phyloP scores from a whole-genome alignment of 2,329 filamentous ascomycete genomes.

The Ophiocordyceps robertsii region DNA sequence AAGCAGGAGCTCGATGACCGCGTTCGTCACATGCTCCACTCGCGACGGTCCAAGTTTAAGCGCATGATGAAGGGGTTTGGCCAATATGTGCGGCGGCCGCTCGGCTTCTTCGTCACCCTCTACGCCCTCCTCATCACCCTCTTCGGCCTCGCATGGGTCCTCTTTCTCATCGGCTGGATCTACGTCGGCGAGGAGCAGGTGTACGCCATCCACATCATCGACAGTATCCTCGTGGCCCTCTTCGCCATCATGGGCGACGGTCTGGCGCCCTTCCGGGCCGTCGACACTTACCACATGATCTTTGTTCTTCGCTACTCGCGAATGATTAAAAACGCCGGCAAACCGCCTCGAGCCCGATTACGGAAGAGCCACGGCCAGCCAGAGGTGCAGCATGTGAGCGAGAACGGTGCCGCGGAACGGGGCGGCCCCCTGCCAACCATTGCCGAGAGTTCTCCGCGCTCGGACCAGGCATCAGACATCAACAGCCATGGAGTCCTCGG shows the following conservation, averaged over 20 bases:
- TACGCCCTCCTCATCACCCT: constrained; percentile 74
- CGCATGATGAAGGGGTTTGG: constrained; percentile 67
- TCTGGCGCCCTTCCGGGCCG: constrained; percentile 57
- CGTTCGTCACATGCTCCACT: constrained; percentile 79
- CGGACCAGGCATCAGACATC: not conserved
- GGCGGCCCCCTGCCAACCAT: not conserved
- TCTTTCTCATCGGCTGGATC: constrained; percentile 87
- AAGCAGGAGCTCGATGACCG: constrained; percentile 71
- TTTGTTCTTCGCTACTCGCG: constrained; percentile 58
- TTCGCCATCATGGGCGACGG: constrained; percentile 61
- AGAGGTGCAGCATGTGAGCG: not conserved
- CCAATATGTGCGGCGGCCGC: constrained; percentile 61
- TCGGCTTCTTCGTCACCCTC: constrained; percentile 72
- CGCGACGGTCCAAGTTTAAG: constrained; percentile 65
- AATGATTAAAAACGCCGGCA: constrained; percentile 22
- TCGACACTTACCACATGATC: constrained; percentile 82
- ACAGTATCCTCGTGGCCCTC: constrained; percentile 56
- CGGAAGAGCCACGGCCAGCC: not conserved
- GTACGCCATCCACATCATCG: constrained; percentile 57
- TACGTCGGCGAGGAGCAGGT: constrained; percentile 61
- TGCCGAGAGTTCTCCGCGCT: not conserved
- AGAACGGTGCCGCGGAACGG: not conserved
- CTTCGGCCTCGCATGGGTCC: constrained; percentile 77
- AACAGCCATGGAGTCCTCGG: not conserved
- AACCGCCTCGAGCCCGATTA: constrained; percentile 1